Evolutionary conservation across 176 grass and related monocot genomes (phyloP), one percentile per base, ranked within the genome.

Genomic region (Oryza meyeriana): DNA sequence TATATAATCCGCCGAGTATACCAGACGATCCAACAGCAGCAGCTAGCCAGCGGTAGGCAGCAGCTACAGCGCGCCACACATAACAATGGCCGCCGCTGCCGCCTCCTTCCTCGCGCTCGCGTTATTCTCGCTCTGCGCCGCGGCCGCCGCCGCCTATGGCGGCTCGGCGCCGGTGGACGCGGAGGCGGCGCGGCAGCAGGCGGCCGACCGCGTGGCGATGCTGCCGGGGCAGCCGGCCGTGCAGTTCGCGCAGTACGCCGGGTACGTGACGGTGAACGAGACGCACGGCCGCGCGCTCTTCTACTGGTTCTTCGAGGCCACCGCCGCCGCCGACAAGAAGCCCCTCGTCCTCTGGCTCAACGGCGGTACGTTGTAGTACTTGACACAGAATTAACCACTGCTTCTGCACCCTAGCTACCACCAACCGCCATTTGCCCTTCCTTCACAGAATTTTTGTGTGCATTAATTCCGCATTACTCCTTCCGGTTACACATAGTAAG

Each of bases 251-350:
- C 97, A 99, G 78, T 99, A 88, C 69, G 93, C 97, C 34, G 97
- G 97, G 29, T 99, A 99, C 75, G 97, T 99, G 41, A 99, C 93
- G 2, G 97, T 95, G 41, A 94, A 99, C 70, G 79, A 83, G 39
- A 64, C 80, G 38, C 90, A 94, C 77, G 95, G 95, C 35, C 92
- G 92, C 59, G 95, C 95, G 12, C 95, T 98, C 81, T 98, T 98
- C 86, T 98, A 98, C 85, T 98, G 95, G 95, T 93, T 98, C 88
- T 94, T 98, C 84, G 95, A 98, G 86, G 90, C 92, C 64, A 74
- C 74, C 14, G 8, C 65, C 20, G 77, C 76, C 44, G 78, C 78
- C 45, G 82, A 72, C 84, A 93, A 91, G 88, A 94, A 94, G 86
- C 95, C 95, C 48, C 86, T 98, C 26, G 68, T 98, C 34, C 95